Evolutionary conservation across 257 asterid genomes (phyloP).

Genomic region (Plantago elongata): DNA sequence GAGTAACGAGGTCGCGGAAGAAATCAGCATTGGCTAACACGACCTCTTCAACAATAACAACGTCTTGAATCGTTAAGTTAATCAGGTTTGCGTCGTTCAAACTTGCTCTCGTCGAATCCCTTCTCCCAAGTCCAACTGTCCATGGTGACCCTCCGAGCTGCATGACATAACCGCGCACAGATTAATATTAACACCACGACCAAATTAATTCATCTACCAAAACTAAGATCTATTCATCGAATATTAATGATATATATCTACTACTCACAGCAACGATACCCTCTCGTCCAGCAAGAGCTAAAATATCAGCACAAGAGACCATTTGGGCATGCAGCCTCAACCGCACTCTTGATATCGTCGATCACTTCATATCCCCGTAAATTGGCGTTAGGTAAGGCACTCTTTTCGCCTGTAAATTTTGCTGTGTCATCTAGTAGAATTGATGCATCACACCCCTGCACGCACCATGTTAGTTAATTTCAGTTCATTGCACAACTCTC

Average conservation of each 20-base stretch:
- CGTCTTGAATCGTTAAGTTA: slow-evolving; percentile 13
- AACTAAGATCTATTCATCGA: no score
- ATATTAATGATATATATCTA: no score
- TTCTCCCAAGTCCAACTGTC: slow-evolving; percentile 58
- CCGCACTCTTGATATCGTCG: slow-evolving; percentile 56
- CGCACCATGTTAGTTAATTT: slow-evolving; percentile 2
- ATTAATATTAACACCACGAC: not conserved
- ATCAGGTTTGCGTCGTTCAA: slow-evolving; percentile 36
- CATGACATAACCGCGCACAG: no score
- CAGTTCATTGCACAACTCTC: no score
- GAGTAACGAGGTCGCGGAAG: no score
- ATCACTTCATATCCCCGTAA: slow-evolving; percentile 76
- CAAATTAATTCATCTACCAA: no score
- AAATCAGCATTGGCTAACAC: no score
- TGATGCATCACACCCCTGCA: slow-evolving; percentile 80
- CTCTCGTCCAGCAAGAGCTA: slow-evolving; percentile 66
- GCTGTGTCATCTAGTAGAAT: slow-evolving; percentile 60
- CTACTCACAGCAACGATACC: slow-evolving; percentile 54
- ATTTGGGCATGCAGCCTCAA: slow-evolving; percentile 45
- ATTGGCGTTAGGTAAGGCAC: slow-evolving; percentile 54
- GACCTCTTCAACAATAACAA: no score
- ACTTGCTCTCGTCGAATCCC: slow-evolving; percentile 63
- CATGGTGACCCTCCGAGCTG: slow-evolving; percentile 64
- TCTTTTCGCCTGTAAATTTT: slow-evolving; percentile 60
- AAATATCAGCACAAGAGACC: slow-evolving; percentile 79